Conservation (phyloP, 768 basidiomycete species). For the Russula lepida region DNA sequence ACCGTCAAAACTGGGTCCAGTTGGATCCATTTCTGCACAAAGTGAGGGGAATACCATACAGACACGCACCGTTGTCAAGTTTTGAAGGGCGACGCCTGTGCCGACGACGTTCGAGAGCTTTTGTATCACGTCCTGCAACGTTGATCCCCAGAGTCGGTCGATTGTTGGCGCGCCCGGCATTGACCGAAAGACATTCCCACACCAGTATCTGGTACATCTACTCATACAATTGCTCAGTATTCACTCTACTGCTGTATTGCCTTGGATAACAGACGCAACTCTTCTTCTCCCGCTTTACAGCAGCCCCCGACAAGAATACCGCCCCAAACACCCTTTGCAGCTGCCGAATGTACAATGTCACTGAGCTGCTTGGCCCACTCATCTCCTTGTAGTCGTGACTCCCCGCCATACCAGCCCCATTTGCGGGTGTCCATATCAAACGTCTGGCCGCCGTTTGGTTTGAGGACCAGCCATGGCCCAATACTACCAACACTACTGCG, state of each 20-base stretch:
- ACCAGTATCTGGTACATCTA: neutral
- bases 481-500: conserved; percentile 1
- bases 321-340: conserved; percentile 31
- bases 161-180: conserved; percentile 9
- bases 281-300: conserved; percentile 49
- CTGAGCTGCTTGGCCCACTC: conserved; percentile 33
- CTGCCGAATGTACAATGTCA: conserved; percentile 22
- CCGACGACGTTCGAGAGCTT: conserved; percentile 30
- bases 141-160: conserved; percentile 11
- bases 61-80: conserved; percentile 35
- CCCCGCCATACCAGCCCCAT: conserved; percentile 31
- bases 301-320: conserved; percentile 62
- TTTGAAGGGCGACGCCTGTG: conserved; percentile 34
- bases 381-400: conserved; percentile 18
- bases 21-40: conserved; percentile 26
- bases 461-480: conserved; percentile 53
- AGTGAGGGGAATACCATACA: conserved; percentile 13
- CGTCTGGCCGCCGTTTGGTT: conserved; percentile 60
- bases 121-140: conserved; percentile 16
- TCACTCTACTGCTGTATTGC: neutral
- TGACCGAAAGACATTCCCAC: conserved; percentile 3
- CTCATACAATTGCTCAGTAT: too few species aligned
- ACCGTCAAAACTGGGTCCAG: conserved; percentile 27
- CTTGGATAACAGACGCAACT: conserved; percentile 32
- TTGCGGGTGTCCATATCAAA: conserved; percentile 41